Conservation (phyloP, 805 yeast species). For the Lachancea sp. region DNA sequence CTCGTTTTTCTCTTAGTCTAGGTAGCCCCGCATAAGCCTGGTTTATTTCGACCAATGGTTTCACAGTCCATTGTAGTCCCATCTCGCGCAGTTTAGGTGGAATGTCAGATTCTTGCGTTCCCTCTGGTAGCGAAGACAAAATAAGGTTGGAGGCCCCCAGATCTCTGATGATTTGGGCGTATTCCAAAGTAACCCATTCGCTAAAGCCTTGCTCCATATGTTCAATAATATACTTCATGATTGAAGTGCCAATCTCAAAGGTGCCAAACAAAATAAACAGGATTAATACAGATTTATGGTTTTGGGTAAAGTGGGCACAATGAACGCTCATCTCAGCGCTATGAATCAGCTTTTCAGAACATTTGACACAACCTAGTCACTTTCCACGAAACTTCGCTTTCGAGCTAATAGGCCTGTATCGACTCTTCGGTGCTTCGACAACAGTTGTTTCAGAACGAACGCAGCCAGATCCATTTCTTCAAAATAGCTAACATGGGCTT, state of each 20-base stretch:
- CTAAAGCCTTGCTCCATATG: conserved; percentile 98
- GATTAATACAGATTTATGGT: too few relatives aligned
- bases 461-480: conserved; percentile 82
- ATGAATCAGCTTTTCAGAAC: too few relatives aligned
- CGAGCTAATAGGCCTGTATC: conserved; percentile 4
- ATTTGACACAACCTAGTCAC: conserved; percentile 2
- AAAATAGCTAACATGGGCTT: conserved; percentile 84
- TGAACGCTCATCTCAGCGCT: too few relatives aligned
- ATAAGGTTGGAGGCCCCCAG: conserved; percentile 72
- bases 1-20: conserved; percentile 41
- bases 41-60: conserved; percentile 51
- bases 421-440: conserved; percentile 10
- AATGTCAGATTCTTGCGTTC: conserved; percentile 54
- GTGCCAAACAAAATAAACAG: neutral
- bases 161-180: conserved; percentile 73
- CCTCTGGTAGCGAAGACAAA: conserved; percentile 66
- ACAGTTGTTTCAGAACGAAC: conserved; percentile 60
- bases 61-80: conserved; percentile 76
- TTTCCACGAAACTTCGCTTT: conserved; percentile 5
- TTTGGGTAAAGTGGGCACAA: too few relatives aligned
- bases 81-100: conserved; percentile 53
- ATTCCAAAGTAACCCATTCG: conserved; percentile 90
- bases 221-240: conserved; percentile 87
- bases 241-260: neutral
- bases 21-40: conserved; percentile 39